These are phyloP conservation scores for Candida anutae DNA, from an alignment of 1,139 yeast genomes.

Conservation along the genomic window DNA sequence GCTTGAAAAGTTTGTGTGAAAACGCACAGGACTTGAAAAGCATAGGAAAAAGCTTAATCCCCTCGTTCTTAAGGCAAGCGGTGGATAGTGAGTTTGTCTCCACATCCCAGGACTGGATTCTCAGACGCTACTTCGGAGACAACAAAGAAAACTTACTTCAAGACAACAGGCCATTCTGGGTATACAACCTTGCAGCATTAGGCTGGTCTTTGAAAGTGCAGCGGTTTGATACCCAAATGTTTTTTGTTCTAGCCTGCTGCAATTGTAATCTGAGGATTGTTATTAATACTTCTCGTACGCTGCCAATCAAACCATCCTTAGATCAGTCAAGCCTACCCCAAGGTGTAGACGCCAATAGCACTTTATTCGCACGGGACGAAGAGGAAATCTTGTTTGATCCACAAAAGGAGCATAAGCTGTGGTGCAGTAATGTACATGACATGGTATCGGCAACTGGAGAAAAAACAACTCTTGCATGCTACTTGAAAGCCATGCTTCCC, in stretches of 20 bases:
- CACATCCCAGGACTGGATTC: conserved; percentile 25
- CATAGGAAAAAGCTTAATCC: conserved; percentile 7
- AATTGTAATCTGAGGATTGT: conserved; percentile 32
- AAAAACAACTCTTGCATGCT: conserved; percentile 9
- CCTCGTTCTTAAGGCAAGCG: conserved; percentile 5
- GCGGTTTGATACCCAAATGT: conserved; percentile 18
- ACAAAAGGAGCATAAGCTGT: conserved; percentile 23
- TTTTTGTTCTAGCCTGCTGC: conserved; percentile 26
- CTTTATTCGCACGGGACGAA: neutral
- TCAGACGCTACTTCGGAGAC: conserved; percentile 20
- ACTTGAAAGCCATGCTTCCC: conserved; percentile 18
- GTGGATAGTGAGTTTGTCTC: conserved; percentile 10
- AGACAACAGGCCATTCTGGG: conserved; percentile 22
- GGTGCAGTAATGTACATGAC: conserved; percentile 23
- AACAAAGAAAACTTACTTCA: conserved; percentile 27
- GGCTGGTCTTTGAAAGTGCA: conserved; percentile 35
- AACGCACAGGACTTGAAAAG: conserved; percentile 15
- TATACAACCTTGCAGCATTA: conserved; percentile 24
- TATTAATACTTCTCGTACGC: conserved; percentile 12
- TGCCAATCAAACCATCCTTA: too few species aligned
- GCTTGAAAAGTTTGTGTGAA: conserved; percentile 22
- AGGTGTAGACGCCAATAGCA: conserved; percentile 1
- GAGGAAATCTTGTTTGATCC: conserved; percentile 13
- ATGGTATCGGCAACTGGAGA: conserved; percentile 8
- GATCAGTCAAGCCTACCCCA: conserved; percentile 3